Conservation (phyloP, 306 rosid genomes). For the Vachellia collinsii region DNA sequence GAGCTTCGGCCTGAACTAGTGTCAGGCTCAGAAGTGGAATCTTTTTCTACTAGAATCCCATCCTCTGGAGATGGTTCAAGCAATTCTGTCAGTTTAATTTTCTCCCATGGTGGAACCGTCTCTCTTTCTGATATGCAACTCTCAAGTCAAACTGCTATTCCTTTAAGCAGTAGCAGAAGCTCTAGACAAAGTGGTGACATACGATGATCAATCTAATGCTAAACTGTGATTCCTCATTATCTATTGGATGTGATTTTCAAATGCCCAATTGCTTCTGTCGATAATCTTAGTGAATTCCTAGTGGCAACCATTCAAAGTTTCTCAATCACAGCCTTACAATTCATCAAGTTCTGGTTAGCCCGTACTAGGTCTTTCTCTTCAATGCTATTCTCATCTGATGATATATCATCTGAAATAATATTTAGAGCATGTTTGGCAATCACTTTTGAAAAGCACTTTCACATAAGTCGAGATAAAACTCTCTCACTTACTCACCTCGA, state of each 20-base stretch:
- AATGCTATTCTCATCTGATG: constrained; percentile 41
- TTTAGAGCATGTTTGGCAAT: no score
- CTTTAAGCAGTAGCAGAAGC: constrained; percentile 61
- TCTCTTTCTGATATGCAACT: constrained; percentile 68
- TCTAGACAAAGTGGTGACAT: constrained; percentile 63
- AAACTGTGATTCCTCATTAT: background rate
- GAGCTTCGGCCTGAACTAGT: constrained; percentile 62
- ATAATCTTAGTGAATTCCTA: constrained; percentile 36
- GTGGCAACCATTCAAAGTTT: constrained; percentile 48
- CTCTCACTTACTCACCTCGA: no score
- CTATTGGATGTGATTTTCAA: constrained; percentile 31
- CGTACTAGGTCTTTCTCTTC: constrained; percentile 44
- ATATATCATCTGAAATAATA: constrained; percentile 50
- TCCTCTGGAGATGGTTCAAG: constrained; percentile 63
- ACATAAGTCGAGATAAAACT: no score
- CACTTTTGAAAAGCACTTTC: no score
- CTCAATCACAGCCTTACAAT: constrained; percentile 23
- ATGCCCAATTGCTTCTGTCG: constrained; percentile 40
- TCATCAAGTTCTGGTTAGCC: constrained; percentile 38
- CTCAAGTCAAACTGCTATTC: constrained; percentile 58
- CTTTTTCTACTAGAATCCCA: constrained; percentile 58
- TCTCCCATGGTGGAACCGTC: constrained; percentile 68
- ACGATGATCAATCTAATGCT: constrained; percentile 31
- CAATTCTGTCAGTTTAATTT: constrained; percentile 63
- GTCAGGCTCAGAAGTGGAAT: constrained; percentile 54